Conservation (phyloP, 805 yeast genomes). For the Clavispora santaluciae region DNA sequence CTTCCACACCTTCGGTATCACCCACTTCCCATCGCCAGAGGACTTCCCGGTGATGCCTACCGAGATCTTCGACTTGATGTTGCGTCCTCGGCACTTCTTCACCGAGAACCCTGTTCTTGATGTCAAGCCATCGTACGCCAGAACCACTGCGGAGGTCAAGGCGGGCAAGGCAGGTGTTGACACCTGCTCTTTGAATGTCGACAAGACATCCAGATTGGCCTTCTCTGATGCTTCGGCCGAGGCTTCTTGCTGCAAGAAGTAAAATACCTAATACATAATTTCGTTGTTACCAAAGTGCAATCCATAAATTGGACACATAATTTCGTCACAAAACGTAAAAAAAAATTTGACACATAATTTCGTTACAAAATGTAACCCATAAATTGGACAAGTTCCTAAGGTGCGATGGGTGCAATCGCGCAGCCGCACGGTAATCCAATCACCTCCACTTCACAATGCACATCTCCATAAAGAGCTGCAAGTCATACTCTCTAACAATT, state of each 20-base stretch:
- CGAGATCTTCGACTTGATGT: conserved; percentile 68
- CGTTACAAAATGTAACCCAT: too few species aligned
- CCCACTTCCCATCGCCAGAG: conserved; percentile 86
- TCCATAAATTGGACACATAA: too few species aligned
- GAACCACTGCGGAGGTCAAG: conserved; percentile 38
- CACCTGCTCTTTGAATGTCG: conserved; percentile 34
- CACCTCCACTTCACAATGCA: too few species aligned
- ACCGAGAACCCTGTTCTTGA: conserved; percentile 73
- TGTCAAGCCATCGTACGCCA: conserved; percentile 56
- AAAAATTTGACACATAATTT: too few species aligned
- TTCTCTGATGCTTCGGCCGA: conserved; percentile 31
- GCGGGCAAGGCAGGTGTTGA: conserved; percentile 33
- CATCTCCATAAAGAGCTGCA: too few species aligned
- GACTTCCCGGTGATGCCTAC: conserved; percentile 90
- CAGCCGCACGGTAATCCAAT: too few species aligned
- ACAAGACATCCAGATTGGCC: conserved; percentile 49
- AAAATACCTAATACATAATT: neutral
- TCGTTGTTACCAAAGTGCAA: neutral
- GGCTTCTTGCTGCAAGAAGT: conserved; percentile 23
- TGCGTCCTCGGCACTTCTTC: conserved; percentile 79
- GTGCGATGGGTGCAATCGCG: too few species aligned
- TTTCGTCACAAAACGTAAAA: too few species aligned
- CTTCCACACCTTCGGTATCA: conserved; percentile 80
- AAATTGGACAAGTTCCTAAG: too few species aligned
- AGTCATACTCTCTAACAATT: too few species aligned